Evolutionary conservation across 768 basidiomycete species (phyloP).

Genomic region (Leccinum olivaceopallidum): DNA sequence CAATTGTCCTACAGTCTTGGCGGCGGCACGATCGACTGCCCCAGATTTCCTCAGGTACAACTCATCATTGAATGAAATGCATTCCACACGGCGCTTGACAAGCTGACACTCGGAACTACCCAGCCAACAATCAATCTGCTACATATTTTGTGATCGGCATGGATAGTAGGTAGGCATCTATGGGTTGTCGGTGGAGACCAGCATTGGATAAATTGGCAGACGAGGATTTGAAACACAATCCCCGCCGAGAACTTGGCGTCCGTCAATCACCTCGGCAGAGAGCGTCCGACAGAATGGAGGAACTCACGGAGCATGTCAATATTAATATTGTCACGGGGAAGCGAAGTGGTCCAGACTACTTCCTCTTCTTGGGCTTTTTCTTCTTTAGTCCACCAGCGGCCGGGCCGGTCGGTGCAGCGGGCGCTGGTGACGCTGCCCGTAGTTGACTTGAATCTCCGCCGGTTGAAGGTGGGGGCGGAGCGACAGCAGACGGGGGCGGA

Average conservation of each 20-base stretch:
- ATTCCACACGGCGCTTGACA: slow-evolving; percentile 5
- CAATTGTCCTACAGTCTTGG: not conserved
- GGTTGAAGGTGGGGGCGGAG: slow-evolving; percentile 19
- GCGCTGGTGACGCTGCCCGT: slow-evolving; percentile 35
- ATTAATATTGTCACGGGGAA: slow-evolving; percentile 1
- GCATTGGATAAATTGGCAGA: slow-evolving; percentile 9
- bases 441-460: slow-evolving; percentile 27
- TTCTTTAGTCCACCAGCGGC: slow-evolving; percentile 71
- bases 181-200: not conserved
- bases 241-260: slow-evolving; percentile 3
- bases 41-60: slow-evolving; percentile 1
- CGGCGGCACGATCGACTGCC: not conserved
- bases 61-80: not conserved
- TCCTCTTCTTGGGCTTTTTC: slow-evolving; percentile 84
- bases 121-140: slow-evolving; percentile 2
- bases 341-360: slow-evolving; percentile 36
- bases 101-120: not conserved
- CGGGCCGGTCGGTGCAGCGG: slow-evolving; percentile 34
- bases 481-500: slow-evolving; percentile 25
- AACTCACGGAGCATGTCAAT: slow-evolving; percentile 16
- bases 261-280: slow-evolving; percentile 4
- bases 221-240: slow-evolving; percentile 3
- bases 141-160: slow-evolving; percentile 3
- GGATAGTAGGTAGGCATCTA: not conserved
- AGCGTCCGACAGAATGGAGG: not conserved